Percentiles rank a stretch among this genome's conserved stretches.
Conservation (phyloP, 2,329 filamentous ascomycete genomes). For the Nemania serpens region DNA sequence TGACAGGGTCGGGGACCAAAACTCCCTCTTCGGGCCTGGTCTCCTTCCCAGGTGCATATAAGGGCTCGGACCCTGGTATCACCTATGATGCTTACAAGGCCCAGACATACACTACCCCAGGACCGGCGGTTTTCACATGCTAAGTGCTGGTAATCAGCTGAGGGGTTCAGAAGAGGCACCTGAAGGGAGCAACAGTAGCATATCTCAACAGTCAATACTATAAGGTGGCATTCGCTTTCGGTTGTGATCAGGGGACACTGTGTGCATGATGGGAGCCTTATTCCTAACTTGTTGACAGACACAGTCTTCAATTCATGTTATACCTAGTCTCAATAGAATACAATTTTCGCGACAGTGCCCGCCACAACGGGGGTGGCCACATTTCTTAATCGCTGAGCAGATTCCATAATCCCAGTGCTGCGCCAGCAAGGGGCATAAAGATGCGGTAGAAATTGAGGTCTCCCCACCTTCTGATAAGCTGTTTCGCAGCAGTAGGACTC, state of each 20-base stretch:
- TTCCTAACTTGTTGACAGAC: no score
- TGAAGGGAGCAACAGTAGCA: background rate
- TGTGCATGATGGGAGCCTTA: background rate
- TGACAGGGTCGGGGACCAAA: conserved; percentile 54
- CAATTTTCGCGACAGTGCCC: background rate
- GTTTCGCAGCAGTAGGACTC: conserved; percentile 22
- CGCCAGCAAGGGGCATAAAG: conserved; percentile 32
- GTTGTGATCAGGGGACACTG: background rate
- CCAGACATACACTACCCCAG: conserved; percentile 51
- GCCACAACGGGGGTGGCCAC: background rate
- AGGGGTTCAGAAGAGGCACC: background rate
- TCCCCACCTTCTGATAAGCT: conserved; percentile 31
- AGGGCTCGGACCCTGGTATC: conserved; percentile 54
- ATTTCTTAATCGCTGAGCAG: conserved; percentile 24
- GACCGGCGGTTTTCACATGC: conserved; percentile 54
- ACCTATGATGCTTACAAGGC: conserved; percentile 58
- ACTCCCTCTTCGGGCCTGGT: conserved; percentile 49
- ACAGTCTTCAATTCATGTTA: no score
- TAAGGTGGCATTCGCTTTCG: background rate
- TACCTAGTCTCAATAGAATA: no score
- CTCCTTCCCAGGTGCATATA: conserved; percentile 59
- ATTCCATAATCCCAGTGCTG: conserved; percentile 35
- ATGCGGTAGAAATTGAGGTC: conserved; percentile 31
- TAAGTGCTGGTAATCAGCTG: conserved; percentile 31
- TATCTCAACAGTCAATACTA: background rate